These are phyloP conservation scores for Globisporangium sylvaticum DNA, from an alignment of 352 stramenopile genomes.

Conservation along the genomic window DNA sequence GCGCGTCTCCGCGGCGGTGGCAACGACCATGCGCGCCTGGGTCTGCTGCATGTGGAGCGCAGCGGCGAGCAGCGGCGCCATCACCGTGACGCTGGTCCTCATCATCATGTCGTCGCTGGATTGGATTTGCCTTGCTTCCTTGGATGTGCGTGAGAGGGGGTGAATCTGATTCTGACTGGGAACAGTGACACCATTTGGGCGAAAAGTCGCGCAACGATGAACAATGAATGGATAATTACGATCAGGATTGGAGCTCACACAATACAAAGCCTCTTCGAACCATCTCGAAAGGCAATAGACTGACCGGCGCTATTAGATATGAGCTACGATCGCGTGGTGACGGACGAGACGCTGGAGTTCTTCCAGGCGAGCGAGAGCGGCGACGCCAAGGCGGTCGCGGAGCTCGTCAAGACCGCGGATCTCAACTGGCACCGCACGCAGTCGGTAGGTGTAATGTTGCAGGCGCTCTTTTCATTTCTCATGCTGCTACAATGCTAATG, in stretches of 20 bases:
- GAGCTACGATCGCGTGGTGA: conserved; percentile 65
- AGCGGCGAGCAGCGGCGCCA: conserved; percentile 6
- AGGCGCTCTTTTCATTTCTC: background rate
- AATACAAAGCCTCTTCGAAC: background rate
- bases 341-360: conserved; percentile 48
- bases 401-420: conserved; percentile 44
- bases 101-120: conserved; percentile 1
- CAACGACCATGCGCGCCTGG: background rate
- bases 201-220: conserved; percentile 2
- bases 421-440: conserved; percentile 74
- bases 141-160: background rate
- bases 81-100: conserved; percentile 6
- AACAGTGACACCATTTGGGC: background rate
- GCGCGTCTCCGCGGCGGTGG: background rate
- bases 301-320: too few species aligned
- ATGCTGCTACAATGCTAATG: background rate
- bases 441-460: conserved; percentile 29
- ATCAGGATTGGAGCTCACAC: background rate
- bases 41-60: background rate
- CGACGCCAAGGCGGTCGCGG: conserved; percentile 37
- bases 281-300: background rate
- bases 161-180: conserved; percentile 6
- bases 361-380: conserved; percentile 57
- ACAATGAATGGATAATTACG: background rate
- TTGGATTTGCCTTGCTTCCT: background rate